Base-by-base conservation (phyloP, 345 rosid genomes). In the Passiflora organensis region DNA sequence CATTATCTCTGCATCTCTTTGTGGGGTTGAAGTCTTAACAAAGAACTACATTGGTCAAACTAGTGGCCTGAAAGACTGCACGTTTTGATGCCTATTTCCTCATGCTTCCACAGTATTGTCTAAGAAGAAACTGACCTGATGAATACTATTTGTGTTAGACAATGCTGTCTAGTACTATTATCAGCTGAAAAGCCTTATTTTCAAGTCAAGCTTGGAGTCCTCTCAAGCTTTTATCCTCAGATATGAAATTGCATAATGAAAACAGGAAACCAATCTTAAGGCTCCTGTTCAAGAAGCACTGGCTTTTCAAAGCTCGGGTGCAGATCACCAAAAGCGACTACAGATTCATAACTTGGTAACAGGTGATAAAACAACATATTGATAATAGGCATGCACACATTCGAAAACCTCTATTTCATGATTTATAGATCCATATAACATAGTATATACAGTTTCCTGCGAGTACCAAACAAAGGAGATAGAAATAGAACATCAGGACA, bases 371-470 rank as follows among this genome's bases (percentile, higher is more conserved):
- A 28, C 8, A 28, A 28, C 34, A 28, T 28, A 2, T 28, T 28
- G 34, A n/a, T n/a, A 28, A 28, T 28, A 23, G 18, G 51, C 14
- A 14, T 23, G 13, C 12, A 28, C 3, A 28, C 34, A 8, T 28
- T 2, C 8, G 34, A 46, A 6, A 38, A 19, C 28, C 32, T 53
- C n/a, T 8, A n/a, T 16, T n/a, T 32, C 17, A 14, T 15, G 8
- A 20, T 39, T 51, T 14, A 12, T 43, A 36, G 28, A 20, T 25
- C 32, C 17, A 17, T 39, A 54, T 45, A 41, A 13, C 25, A 18
- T n/a, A 47, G 41, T 73, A 72, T 74, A 54, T 69, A 77, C 76
- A 77, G 43, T 77, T 75, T 62, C 66, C 69, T 32, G 5, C 20
- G 51, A 19, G 24, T 17, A 41, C 44, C 44, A 24, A 18, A 46